These are phyloP conservation scores for Bruguiera gymnorhiza DNA, from an alignment of 345 rosid genomes.

Conservation along the genomic window DNA sequence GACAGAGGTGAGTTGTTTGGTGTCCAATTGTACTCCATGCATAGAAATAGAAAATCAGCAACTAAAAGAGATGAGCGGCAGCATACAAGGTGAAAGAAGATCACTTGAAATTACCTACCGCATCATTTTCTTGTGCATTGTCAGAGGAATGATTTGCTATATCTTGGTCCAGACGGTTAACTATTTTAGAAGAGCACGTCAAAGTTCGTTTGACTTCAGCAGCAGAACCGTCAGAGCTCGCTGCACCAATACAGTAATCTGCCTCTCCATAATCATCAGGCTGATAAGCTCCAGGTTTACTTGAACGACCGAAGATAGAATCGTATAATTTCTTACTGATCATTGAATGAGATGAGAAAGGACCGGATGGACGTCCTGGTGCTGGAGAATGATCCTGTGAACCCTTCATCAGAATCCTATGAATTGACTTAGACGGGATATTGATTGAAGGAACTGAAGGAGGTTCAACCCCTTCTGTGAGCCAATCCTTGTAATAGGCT, in stretches of 20 bases:
- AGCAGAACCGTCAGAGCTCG: constrained; percentile 33
- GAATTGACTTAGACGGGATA: constrained; percentile 40
- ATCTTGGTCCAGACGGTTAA: constrained; percentile 27
- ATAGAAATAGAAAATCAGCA: no score
- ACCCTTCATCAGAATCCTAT: constrained; percentile 17
- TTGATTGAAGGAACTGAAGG: constrained; percentile 49
- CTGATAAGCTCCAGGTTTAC: constrained; percentile 28
- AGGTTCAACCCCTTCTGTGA: constrained; percentile 47
- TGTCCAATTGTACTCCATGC: no score
- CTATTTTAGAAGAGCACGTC: constrained; percentile 28
- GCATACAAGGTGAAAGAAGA: not conserved
- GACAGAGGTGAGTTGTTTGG: not conserved
- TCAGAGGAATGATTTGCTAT: constrained; percentile 21
- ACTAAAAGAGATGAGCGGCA: not conserved
- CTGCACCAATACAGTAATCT: constrained; percentile 13
- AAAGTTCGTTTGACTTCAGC: constrained; percentile 35
- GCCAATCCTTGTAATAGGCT: constrained; percentile 69
- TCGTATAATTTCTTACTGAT: constrained; percentile 50
- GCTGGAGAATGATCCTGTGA: constrained; percentile 33
- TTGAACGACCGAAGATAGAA: constrained; percentile 34
- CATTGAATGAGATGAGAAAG: constrained; percentile 25
- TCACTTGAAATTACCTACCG: constrained; percentile 27
- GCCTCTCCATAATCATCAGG: constrained; percentile 24
- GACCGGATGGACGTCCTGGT: constrained; percentile 29
- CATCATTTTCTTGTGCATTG: constrained; percentile 24